phyloP scores from a whole-genome alignment of 495 filamentous ascomycete species.

The Penicillium soppii region DNA sequence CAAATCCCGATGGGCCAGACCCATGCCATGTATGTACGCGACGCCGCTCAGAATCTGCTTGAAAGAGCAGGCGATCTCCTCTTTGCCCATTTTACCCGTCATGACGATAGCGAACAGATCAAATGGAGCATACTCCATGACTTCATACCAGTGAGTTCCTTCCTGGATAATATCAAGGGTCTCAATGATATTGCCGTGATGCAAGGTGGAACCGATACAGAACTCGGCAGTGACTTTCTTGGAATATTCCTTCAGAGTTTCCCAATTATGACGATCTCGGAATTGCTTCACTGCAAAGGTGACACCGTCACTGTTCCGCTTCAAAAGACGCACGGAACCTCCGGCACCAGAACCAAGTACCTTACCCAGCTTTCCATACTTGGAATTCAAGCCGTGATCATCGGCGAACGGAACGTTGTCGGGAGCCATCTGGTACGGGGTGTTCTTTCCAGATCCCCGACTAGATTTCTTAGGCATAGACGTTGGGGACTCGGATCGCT shows the following conservation, averaged over 20 bases:
- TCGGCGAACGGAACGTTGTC: conserved; percentile 86
- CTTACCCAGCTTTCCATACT: conserved; percentile 93
- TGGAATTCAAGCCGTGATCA: conserved; percentile 85
- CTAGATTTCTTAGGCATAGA: conserved; percentile 40
- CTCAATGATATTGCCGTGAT: conserved; percentile 98
- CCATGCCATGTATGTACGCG: conserved; percentile 97
- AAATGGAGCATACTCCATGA: conserved; percentile 99
- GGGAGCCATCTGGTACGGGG: conserved; percentile 55
- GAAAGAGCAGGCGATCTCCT: conserved; percentile 88
- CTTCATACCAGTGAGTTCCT: conserved; percentile 94
- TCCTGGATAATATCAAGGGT: conserved; percentile 97
- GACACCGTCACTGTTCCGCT: conserved; percentile 80
- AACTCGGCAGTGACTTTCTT: conserved; percentile 99
- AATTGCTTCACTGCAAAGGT: conserved; percentile 99
- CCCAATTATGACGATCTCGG: conserved; percentile 86
- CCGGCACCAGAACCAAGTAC: conserved; percentile 93
- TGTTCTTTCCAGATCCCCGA: conserved; percentile 52
- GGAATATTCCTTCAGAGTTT: conserved; percentile 89
- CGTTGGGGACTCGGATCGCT: conserved; percentile 62
- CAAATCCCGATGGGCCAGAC: conserved; percentile 90
- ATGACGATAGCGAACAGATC: conserved; percentile 99
- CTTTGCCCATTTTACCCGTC: conserved; percentile 95
- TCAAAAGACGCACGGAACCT: conserved; percentile 92
- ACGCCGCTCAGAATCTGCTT: conserved; percentile 94
- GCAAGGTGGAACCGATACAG: conserved; percentile 94